Evolutionary conservation across 1,284 basidiomycete genomes (phyloP).

Genomic region (Pterulicium gracile): DNA sequence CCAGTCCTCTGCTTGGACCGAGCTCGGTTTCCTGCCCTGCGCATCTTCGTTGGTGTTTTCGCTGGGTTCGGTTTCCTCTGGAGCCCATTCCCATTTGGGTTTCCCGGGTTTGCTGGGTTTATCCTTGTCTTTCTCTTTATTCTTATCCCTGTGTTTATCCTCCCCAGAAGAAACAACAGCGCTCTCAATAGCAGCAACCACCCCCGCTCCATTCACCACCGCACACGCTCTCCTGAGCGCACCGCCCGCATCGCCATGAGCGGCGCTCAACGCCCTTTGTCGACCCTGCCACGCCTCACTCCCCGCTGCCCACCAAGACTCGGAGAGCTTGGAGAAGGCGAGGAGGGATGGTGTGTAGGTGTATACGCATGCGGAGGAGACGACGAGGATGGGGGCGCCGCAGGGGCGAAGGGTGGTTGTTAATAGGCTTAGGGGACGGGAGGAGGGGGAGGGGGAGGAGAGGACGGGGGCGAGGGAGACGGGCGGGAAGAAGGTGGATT

Average conservation of each 20-base stretch:
- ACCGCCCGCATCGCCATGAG: conserved; percentile 7
- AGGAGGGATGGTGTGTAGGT: neutral
- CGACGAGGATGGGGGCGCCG: conserved; percentile 66
- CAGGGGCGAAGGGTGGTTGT: conserved; percentile 63
- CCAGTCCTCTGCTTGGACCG: conserved; percentile 48
- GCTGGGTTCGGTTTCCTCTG: too few species aligned
- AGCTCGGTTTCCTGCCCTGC: too few species aligned
- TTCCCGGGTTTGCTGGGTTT: neutral
- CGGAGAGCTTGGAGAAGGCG: conserved; percentile 51
- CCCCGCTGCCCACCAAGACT: conserved; percentile 72
- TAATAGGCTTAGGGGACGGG: conserved; percentile 43
- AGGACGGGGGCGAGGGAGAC: conserved; percentile 53
- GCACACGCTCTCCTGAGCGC: neutral
- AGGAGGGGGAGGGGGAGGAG: conserved; percentile 42
- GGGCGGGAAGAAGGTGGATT: conserved; percentile 52
- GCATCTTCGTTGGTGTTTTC: neutral
- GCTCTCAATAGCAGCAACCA: conserved; percentile 44
- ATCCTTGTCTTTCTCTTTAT: neutral
- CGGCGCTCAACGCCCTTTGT: conserved; percentile 32
- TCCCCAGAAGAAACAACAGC: conserved; percentile 34
- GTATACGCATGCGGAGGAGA: conserved; percentile 64
- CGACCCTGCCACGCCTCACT: conserved; percentile 74
- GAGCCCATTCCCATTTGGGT: neutral
- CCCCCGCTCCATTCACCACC: conserved; percentile 33
- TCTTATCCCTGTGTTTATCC: conserved; percentile 15